phyloP scores from a whole-genome alignment of 164 flowering plant species.

The Aristolochia contorta region DNA sequence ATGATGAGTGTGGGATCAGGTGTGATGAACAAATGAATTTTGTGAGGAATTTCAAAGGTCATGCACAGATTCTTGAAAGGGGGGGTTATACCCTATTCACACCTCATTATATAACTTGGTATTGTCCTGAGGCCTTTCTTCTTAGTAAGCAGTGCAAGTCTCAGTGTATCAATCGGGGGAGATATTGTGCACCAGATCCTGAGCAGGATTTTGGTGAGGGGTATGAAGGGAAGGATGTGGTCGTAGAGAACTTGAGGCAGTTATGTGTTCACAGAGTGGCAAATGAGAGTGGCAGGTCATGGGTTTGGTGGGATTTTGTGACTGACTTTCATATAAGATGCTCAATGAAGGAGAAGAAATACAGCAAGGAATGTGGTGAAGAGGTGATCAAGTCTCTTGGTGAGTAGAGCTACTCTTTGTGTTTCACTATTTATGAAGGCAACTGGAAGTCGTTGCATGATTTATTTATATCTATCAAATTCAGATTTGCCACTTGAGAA shows the following conservation, averaged over 20 bases:
- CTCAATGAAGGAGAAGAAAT: constrained; percentile 75
- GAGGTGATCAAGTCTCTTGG: constrained; percentile 65
- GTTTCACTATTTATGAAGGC: neutral
- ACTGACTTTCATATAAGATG: constrained; percentile 89
- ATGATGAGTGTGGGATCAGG: constrained; percentile 79
- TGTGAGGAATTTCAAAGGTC: constrained; percentile 68
- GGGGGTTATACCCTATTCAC: constrained; percentile 69
- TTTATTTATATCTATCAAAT: constrained; percentile 7
- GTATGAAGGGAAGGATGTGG: constrained; percentile 83
- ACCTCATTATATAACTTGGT: constrained; percentile 95
- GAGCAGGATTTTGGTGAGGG: constrained; percentile 72
- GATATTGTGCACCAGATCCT: constrained; percentile 93
- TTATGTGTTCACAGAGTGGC: constrained; percentile 81
- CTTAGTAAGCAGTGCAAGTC: constrained; percentile 72
- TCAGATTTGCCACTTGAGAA: constrained; percentile 62
- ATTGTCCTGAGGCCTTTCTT: constrained; percentile 58
- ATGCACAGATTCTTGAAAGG: constrained; percentile 82
- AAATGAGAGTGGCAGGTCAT: constrained; percentile 53
- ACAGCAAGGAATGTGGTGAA: constrained; percentile 75
- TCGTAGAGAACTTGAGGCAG: constrained; percentile 81
- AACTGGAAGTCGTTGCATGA: neutral
- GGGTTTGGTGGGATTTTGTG: constrained; percentile 99
- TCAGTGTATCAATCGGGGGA: constrained; percentile 84
- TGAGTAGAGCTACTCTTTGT: constrained; percentile 15
- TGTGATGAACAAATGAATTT: constrained; percentile 81